A percentile compares a stretch with the other conserved stretches of the same genome.
Evolutionary conservation across 2,329 filamentous ascomycete genomes (phyloP).

Genomic region (Botrytis paeoniae): DNA sequence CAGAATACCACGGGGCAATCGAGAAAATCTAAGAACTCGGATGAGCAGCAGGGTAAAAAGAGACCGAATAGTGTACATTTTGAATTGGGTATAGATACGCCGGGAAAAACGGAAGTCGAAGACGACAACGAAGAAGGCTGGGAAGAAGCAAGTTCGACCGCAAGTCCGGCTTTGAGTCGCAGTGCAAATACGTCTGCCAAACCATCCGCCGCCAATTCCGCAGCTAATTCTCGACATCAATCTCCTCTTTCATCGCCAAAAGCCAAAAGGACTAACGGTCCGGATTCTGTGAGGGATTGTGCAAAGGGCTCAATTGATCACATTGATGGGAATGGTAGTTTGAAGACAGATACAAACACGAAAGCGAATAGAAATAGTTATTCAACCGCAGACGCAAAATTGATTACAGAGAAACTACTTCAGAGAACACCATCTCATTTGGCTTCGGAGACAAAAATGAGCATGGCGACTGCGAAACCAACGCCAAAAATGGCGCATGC

Average conservation of each 20-base stretch:
- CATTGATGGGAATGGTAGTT: neutral
- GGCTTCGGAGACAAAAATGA: constrained; percentile 57
- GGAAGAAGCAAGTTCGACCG: constrained; percentile 64
- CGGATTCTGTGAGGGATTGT: constrained; percentile 27
- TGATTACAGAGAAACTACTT: constrained; percentile 65
- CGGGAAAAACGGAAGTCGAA: constrained; percentile 35
- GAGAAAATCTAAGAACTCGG: constrained; percentile 49
- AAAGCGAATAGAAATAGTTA: neutral
- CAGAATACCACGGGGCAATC: neutral
- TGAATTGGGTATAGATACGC: constrained; percentile 48
- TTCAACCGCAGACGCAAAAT: constrained; percentile 54
- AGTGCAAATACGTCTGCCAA: constrained; percentile 38
- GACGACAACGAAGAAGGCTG: constrained; percentile 55
- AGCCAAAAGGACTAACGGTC: constrained; percentile 11
- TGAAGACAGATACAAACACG: neutral
- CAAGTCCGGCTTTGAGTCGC: constrained; percentile 56
- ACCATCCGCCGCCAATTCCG: constrained; percentile 42
- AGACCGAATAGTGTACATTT: constrained; percentile 57
- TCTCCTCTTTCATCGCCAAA: constrained; percentile 33
- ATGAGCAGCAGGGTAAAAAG: constrained; percentile 33
- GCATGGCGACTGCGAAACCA: constrained; percentile 49
- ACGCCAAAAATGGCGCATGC: constrained; percentile 27
- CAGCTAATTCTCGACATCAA: constrained; percentile 34
- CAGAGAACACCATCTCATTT: constrained; percentile 61
- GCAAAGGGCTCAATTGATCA: constrained; percentile 39